Percentiles rank a stretch among this genome's conserved stretches.
These are phyloP conservation scores for Cystofilobasidium bisporidii DNA, from an alignment of 768 basidiomycete genomes.

Conservation along the genomic window DNA sequence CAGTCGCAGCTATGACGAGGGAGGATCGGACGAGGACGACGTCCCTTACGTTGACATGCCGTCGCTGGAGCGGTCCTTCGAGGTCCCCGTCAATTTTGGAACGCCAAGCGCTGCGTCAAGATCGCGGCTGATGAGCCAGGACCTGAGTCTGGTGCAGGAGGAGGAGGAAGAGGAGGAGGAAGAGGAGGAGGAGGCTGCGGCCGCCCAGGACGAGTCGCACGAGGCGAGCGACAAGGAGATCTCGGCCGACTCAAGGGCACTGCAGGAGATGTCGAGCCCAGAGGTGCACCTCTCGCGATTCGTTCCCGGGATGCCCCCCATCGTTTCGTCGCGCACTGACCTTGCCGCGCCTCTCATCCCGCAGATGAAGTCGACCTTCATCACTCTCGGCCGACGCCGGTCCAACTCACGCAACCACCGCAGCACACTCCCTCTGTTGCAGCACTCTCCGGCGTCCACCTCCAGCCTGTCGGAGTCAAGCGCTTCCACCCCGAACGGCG, in stretches of 20 bases:
- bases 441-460: conserved; percentile 14
- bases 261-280: not conserved
- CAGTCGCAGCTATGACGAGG: not conserved
- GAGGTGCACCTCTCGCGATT: no score
- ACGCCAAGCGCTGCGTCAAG: not conserved
- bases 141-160: conserved; percentile 22
- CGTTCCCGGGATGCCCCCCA: no score
- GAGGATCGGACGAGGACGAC: not conserved
- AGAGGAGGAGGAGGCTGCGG: conserved; percentile 6
- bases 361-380: conserved; percentile 15
- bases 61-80: not conserved
- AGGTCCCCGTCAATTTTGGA: not conserved
- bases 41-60: not conserved
- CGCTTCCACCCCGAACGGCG: conserved; percentile 19
- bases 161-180: conserved; percentile 11
- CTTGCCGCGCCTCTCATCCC: not conserved
- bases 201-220: not conserved
- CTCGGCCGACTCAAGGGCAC: not conserved
- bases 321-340: no score
- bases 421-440: not conserved
- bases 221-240: not conserved
- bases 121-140: not conserved
- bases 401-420: conserved; percentile 9
- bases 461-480: conserved; percentile 10
- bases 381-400: conserved; percentile 21